phyloP scores from a whole-genome alignment of 2,329 filamentous ascomycete genomes.

The Neurospora crassa region DNA sequence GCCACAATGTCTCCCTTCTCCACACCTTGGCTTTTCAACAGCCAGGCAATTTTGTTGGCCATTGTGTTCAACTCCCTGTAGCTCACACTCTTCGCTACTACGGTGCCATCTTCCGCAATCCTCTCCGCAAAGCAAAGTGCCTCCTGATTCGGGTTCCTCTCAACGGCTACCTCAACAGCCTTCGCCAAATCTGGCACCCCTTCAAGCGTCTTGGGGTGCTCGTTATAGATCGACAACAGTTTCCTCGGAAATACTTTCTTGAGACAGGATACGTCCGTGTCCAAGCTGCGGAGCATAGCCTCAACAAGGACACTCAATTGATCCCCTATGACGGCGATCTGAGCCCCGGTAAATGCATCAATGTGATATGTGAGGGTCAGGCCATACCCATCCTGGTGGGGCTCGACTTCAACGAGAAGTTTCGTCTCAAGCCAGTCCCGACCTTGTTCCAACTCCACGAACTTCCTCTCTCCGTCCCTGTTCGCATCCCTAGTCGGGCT shows the following conservation, averaged over 20 bases:
- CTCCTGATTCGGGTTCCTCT: slow-evolving; percentile 36
- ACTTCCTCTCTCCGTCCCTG: not conserved
- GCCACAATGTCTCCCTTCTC: slow-evolving; percentile 52
- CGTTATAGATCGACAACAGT: slow-evolving; percentile 41
- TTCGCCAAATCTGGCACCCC: slow-evolving; percentile 35
- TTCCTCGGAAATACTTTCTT: slow-evolving; percentile 20
- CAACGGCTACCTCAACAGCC: slow-evolving; percentile 45
- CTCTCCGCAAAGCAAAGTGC: slow-evolving; percentile 56
- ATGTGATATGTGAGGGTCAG: slow-evolving; percentile 40
- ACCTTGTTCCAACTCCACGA: slow-evolving; percentile 5
- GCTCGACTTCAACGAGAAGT: slow-evolving; percentile 68
- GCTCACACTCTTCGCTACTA: slow-evolving; percentile 38
- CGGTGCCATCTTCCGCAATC: slow-evolving; percentile 26
- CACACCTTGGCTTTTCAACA: slow-evolving; percentile 39
- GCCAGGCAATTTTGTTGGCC: slow-evolving; percentile 54
- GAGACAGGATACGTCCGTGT: slow-evolving; percentile 17
- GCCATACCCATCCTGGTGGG: slow-evolving; percentile 32
- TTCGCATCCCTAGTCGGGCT: slow-evolving; percentile 8
- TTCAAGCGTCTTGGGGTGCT: slow-evolving; percentile 22
- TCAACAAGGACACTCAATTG: slow-evolving; percentile 49
- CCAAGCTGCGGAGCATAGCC: slow-evolving; percentile 21
- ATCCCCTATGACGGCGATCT: slow-evolving; percentile 45
- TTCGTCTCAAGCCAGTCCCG: slow-evolving; percentile 68
- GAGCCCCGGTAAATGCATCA: slow-evolving; percentile 38
- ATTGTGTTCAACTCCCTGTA: slow-evolving; percentile 54